Evolutionary conservation across 495 filamentous ascomycete genomes (phyloP).

Genomic region (Penicillium daleae): DNA sequence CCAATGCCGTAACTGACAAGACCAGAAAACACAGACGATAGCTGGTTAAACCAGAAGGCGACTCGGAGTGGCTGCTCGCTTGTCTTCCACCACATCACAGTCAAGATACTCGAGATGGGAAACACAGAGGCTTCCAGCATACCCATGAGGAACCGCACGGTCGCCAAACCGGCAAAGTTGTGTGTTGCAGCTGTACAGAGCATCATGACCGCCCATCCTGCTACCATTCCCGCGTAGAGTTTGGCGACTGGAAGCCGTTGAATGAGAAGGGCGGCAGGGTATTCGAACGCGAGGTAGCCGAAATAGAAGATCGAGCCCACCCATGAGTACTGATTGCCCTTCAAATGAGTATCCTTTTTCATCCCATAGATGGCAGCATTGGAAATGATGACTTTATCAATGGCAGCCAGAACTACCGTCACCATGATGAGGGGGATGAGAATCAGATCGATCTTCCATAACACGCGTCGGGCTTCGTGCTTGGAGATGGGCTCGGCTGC

Average conservation of each 20-base stretch:
- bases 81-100: slow-evolving; percentile 55
- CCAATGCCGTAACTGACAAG: slow-evolving; percentile 22
- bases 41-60: slow-evolving; percentile 54
- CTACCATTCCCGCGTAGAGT: slow-evolving; percentile 38
- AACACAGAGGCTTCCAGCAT: slow-evolving; percentile 48
- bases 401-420: slow-evolving; percentile 32
- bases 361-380: slow-evolving; percentile 52
- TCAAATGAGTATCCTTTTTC: slow-evolving; percentile 40
- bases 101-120: slow-evolving; percentile 54
- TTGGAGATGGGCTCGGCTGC: slow-evolving; percentile 22
- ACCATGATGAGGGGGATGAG: slow-evolving; percentile 41
- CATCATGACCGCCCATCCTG: slow-evolving; percentile 27
- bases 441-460: slow-evolving; percentile 40
- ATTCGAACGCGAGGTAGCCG: slow-evolving; percentile 36
- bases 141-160: slow-evolving; percentile 52
- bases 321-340: slow-evolving; percentile 54
- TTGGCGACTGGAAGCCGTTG: slow-evolving; percentile 55
- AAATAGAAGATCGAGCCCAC: slow-evolving; percentile 51
- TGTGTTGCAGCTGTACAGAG: slow-evolving; percentile 26
- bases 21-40: slow-evolving; percentile 25
- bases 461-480: slow-evolving; percentile 27
- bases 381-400: slow-evolving; percentile 42
- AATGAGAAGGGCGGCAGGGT: slow-evolving; percentile 31
- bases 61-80: slow-evolving; percentile 51
- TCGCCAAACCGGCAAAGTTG: slow-evolving; percentile 25